Evolutionary conservation across 2,329 filamentous ascomycete species (phyloP).

Genomic region (Colletotrichum tabaci): DNA sequence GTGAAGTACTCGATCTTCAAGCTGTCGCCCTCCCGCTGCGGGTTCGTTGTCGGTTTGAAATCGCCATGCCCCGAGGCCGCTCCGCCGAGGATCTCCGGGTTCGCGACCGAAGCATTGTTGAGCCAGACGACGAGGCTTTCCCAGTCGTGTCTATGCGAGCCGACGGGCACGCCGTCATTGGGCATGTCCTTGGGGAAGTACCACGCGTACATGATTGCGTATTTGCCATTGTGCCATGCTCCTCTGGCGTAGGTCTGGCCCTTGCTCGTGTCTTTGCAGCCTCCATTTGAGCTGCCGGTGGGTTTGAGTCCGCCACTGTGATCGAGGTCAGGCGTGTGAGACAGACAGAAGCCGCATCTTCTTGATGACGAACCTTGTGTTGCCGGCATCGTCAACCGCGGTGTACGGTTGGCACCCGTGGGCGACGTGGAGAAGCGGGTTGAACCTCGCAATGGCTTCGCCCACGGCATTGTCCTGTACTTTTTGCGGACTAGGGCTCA

Average conservation of each 20-base stretch:
- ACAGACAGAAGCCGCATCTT: not conserved
- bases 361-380: conserved; percentile 8
- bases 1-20: conserved; percentile 53
- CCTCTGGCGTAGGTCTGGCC: conserved; percentile 58
- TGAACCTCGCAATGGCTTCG: conserved; percentile 28
- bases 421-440: conserved; percentile 34
- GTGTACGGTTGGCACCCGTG: conserved; percentile 32
- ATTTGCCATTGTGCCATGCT: conserved; percentile 47
- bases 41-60: conserved; percentile 48
- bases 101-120: conserved; percentile 45
- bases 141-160: conserved; percentile 59
- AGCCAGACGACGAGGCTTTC: conserved; percentile 54
- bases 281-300: conserved; percentile 49
- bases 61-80: conserved; percentile 56
- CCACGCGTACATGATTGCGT: conserved; percentile 60
- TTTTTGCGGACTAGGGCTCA: conserved; percentile 2
- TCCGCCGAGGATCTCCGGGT: conserved; percentile 53
- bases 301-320: conserved; percentile 54
- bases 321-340: not conserved
- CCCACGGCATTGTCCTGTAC: conserved; percentile 22
- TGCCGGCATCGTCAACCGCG: conserved; percentile 20
- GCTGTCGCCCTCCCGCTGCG: conserved; percentile 43
- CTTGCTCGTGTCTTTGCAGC: conserved; percentile 50
- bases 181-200: conserved; percentile 64
- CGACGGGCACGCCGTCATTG: conserved; percentile 45